Conservation (phyloP, 176 grass and related monocot genomes). For the Triticum urartu region DNA sequence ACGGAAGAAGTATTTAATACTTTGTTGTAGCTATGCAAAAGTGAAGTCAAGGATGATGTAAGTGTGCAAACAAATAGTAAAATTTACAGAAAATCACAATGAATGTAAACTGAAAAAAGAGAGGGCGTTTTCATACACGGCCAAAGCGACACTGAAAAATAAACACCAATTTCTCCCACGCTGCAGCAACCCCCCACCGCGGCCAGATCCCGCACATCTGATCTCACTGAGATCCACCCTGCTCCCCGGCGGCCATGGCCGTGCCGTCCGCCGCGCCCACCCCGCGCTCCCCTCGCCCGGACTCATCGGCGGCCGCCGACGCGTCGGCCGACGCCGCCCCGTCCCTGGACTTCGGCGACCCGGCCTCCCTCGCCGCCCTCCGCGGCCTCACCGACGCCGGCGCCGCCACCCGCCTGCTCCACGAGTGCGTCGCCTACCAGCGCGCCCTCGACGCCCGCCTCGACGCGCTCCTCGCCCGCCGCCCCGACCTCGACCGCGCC, state of each 20-base stretch:
- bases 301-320: neutral
- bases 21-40: too few relatives aligned
- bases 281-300: slow-evolving; percentile 33
- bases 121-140: too few relatives aligned
- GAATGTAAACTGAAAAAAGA: too few relatives aligned
- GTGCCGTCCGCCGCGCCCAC: slow-evolving; percentile 25
- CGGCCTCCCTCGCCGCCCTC: slow-evolving; percentile 54
- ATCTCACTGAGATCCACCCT: slow-evolving; percentile 28
- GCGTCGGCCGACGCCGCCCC: slow-evolving; percentile 19
- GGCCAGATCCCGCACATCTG: slow-evolving; percentile 20
- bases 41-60: too few relatives aligned
- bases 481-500: slow-evolving; percentile 76
- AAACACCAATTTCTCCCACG: neutral
- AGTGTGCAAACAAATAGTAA: too few relatives aligned
- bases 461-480: slow-evolving; percentile 68
- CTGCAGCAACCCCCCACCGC: too few relatives aligned
- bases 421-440: slow-evolving; percentile 88
- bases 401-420: slow-evolving; percentile 74
- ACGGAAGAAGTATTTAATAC: too few relatives aligned
- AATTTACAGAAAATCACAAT: too few relatives aligned
- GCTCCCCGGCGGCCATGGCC: slow-evolving; percentile 32
- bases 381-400: slow-evolving; percentile 76
- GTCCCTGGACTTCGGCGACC: slow-evolving; percentile 60
- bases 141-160: too few relatives aligned
- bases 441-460: slow-evolving; percentile 68